Evolutionary conservation across 495 filamentous ascomycete genomes (phyloP).

Genomic region (Pseudevernia furfuracea): DNA sequence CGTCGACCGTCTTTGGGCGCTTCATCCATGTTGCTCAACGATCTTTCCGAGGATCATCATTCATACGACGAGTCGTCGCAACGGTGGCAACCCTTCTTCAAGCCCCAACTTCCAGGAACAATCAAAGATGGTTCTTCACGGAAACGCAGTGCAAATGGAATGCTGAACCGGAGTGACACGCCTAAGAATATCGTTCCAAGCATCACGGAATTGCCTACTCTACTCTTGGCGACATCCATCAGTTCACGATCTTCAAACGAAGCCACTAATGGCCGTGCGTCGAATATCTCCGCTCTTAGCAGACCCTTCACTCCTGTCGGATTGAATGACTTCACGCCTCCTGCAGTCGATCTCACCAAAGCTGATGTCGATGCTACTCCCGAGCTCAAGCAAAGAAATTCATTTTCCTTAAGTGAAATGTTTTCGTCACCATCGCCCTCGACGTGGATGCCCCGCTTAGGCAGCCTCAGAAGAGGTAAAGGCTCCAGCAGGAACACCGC

Average conservation of each 20-base stretch:
- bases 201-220: slow-evolving; percentile 30
- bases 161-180: slow-evolving; percentile 24
- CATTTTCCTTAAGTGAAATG: slow-evolving; percentile 32
- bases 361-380: slow-evolving; percentile 4
- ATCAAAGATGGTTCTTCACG: slow-evolving; percentile 33
- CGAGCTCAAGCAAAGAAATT: slow-evolving; percentile 27
- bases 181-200: slow-evolving; percentile 31
- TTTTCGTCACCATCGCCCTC: slow-evolving; percentile 30
- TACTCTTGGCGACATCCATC: slow-evolving; percentile 38
- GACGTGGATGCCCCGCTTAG: slow-evolving; percentile 25
- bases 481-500: slow-evolving; percentile 3
- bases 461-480: slow-evolving; percentile 23
- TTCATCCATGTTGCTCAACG: slow-evolving; percentile 20
- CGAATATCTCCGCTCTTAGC: slow-evolving; percentile 18
- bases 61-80: slow-evolving; percentile 20
- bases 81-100: slow-evolving; percentile 43
- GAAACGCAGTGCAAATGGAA: slow-evolving; percentile 25
- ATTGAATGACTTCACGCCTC: slow-evolving; percentile 5
- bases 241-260: slow-evolving; percentile 22
- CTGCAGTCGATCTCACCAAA: background rate
- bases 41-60: slow-evolving; percentile 17
- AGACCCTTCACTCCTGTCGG: slow-evolving; percentile 26
- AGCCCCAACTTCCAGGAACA: slow-evolving; percentile 31
- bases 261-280: slow-evolving; percentile 10
- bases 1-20: slow-evolving; percentile 6